These are phyloP conservation scores for Lenzites betulinus DNA, from an alignment of 768 basidiomycete species.

Conservation along the genomic window DNA sequence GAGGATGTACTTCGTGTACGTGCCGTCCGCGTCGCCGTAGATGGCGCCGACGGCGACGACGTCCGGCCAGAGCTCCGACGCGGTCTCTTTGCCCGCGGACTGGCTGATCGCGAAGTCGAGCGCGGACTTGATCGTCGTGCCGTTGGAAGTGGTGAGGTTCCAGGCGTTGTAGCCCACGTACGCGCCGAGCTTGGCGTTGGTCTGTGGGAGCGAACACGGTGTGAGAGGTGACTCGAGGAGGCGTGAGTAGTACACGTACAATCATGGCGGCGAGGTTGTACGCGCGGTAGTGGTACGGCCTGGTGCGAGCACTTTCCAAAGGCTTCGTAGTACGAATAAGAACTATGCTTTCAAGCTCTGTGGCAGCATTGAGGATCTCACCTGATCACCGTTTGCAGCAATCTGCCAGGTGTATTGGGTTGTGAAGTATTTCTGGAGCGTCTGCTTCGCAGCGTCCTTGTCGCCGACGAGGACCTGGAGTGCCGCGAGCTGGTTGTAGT, in stretches of 20 bases:
- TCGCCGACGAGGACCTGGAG: conserved; percentile 58
- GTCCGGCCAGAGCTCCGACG: conserved; percentile 53
- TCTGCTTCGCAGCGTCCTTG: conserved; percentile 46
- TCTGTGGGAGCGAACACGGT: conserved; percentile 37
- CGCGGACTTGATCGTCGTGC: conserved; percentile 59
- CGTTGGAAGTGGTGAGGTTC: conserved; percentile 49
- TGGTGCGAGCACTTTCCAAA: conserved; percentile 58
- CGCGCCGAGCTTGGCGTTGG: conserved; percentile 54
- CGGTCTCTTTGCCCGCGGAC: conserved; percentile 37
- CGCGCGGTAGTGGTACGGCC: conserved; percentile 66
- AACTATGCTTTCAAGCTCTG: background rate
- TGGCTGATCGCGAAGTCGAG: conserved; percentile 58
- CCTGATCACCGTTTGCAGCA: conserved; percentile 58
- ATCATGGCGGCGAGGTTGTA: conserved; percentile 74
- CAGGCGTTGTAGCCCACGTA: conserved; percentile 50
- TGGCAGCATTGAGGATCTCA: conserved; percentile 12
- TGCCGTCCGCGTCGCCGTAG: conserved; percentile 65
- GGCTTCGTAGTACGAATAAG: conserved; percentile 39
- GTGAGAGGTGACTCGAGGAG: background rate
- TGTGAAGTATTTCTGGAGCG: conserved; percentile 52
- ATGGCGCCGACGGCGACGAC: conserved; percentile 55
- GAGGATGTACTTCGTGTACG: conserved; percentile 52
- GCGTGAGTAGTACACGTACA: conserved; percentile 36
- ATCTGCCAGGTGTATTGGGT: conserved; percentile 55
- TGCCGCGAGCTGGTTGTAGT: conserved; percentile 59